Evolutionary conservation across 768 basidiomycete species (phyloP).

Genomic region (Termitomyces sp.): DNA sequence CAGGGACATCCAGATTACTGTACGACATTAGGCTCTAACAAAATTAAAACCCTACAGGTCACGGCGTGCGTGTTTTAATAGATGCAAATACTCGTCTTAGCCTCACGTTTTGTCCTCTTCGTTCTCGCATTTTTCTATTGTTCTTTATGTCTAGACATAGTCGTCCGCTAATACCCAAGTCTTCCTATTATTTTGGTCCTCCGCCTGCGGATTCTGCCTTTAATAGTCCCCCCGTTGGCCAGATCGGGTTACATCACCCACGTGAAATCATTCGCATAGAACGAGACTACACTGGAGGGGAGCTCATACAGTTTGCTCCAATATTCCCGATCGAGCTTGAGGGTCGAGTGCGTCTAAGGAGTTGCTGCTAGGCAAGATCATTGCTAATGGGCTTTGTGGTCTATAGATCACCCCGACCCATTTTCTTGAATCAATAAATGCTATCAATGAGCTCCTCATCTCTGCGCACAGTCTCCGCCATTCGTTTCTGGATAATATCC

Average conservation of each 20-base stretch:
- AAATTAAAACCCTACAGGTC: constrained; percentile 37
- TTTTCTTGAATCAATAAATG: constrained; percentile 85
- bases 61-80: constrained; percentile 30
- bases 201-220: constrained; percentile 74
- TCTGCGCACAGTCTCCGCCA: constrained; percentile 75
- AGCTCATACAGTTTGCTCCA: constrained; percentile 84
- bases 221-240: constrained; percentile 75
- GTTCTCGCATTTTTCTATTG: neutral
- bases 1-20: constrained; percentile 32
- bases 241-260: constrained; percentile 85
- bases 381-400: constrained; percentile 3
- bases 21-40: constrained; percentile 35
- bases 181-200: constrained; percentile 81
- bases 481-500: constrained; percentile 70
- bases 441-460: constrained; percentile 83
- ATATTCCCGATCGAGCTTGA: constrained; percentile 91
- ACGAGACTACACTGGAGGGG: constrained; percentile 87
- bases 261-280: constrained; percentile 90
- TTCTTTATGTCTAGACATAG: constrained; percentile 18
- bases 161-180: constrained; percentile 62
- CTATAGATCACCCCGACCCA: constrained; percentile 82
- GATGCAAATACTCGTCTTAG: constrained; percentile 6
- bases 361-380: neutral
- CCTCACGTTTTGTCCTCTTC: constrained; percentile 5
- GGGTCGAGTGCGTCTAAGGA: constrained; percentile 61